phyloP scores from a whole-genome alignment of 208 protist genomes.

The Jaenimonas drosophilae region DNA sequence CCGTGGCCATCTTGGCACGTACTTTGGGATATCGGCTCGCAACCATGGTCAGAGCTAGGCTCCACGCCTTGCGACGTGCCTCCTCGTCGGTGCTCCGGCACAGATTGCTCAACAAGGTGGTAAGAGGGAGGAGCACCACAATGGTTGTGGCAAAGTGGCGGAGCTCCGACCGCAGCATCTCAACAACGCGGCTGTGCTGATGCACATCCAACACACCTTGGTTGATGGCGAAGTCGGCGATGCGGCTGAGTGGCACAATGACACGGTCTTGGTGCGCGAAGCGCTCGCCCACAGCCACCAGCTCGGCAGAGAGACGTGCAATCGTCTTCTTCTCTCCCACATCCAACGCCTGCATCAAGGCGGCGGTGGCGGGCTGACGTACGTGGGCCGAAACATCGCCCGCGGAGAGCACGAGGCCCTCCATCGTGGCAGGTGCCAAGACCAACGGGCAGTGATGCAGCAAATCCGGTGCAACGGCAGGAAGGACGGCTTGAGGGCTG shows the following conservation, averaged over 20 bases:
- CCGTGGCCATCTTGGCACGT: constrained; percentile 58
- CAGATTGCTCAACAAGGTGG: constrained; percentile 45
- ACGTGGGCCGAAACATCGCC: constrained; percentile 85
- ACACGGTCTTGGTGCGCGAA: constrained; percentile 68
- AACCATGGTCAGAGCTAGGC: constrained; percentile 74
- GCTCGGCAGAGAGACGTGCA: constrained; percentile 35
- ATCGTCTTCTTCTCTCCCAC: constrained; percentile 2
- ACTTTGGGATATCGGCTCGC: constrained; percentile 90
- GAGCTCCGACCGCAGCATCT: constrained; percentile 55
- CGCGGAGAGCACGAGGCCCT: constrained; percentile 75
- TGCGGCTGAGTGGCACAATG: constrained; percentile 63
- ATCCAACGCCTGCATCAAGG: constrained; percentile 25
- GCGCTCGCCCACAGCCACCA: constrained; percentile 37
- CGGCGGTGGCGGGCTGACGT: constrained; percentile 20
- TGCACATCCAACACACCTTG: constrained; percentile 31
- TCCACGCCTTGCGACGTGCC: constrained; percentile 48
- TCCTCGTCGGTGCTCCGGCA: constrained; percentile 41
- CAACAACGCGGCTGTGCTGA: constrained; percentile 34
- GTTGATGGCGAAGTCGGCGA: constrained; percentile 28
- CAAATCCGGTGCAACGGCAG: constrained; percentile 26
- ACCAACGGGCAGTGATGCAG: constrained; percentile 22
- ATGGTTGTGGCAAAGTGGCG: constrained; percentile 70
- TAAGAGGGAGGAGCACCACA: constrained; percentile 58
- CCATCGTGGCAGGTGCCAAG: constrained; percentile 44
- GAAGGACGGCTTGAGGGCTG: constrained; percentile 31